Percentiles rank a stretch among this genome's conserved stretches.
Conservation (phyloP, 2,329 filamentous ascomycete species). For the Penicillium verrucosum region DNA sequence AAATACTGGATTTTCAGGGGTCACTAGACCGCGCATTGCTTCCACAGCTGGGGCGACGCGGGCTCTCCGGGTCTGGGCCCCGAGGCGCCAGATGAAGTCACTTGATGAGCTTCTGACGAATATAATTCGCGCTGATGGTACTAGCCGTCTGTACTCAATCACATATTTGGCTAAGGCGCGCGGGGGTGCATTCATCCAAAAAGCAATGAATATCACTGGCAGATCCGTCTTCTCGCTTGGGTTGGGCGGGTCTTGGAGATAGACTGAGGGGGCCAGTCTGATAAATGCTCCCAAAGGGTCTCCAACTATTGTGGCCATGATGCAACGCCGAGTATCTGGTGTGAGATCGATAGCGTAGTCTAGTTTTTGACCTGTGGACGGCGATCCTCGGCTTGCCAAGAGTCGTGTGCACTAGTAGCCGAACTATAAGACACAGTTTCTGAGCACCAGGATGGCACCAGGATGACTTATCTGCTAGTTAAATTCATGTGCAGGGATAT, state of each 20-base stretch:
- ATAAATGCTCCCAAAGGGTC: constrained; percentile 30
- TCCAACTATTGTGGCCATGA: constrained; percentile 10
- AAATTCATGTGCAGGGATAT: not conserved
- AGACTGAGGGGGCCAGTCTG: constrained; percentile 39
- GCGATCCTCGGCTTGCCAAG: constrained; percentile 11
- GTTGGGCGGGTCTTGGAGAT: constrained; percentile 35
- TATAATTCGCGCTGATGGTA: constrained; percentile 44
- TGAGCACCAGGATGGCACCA: not conserved
- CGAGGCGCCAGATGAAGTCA: constrained; percentile 33
- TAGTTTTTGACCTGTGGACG: not conserved
- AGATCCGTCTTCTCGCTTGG: constrained; percentile 5
- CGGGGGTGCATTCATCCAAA: constrained; percentile 49
- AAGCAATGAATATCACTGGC: constrained; percentile 42
- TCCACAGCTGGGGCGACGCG: constrained; percentile 37
- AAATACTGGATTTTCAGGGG: constrained; percentile 31
- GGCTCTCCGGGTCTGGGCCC: constrained; percentile 21
- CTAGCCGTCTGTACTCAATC: constrained; percentile 42
- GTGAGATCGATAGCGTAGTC: not conserved
- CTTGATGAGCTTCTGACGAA: constrained; percentile 38
- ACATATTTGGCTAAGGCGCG: constrained; percentile 49
- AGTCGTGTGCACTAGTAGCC: constrained; percentile 4
- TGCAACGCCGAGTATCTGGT: not conserved
- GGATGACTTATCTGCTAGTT: not conserved
- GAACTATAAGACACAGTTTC: not conserved
- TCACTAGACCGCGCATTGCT: constrained; percentile 28